Base-by-base conservation (phyloP, 148 eudicot species). In the Drosera capensis region DNA sequence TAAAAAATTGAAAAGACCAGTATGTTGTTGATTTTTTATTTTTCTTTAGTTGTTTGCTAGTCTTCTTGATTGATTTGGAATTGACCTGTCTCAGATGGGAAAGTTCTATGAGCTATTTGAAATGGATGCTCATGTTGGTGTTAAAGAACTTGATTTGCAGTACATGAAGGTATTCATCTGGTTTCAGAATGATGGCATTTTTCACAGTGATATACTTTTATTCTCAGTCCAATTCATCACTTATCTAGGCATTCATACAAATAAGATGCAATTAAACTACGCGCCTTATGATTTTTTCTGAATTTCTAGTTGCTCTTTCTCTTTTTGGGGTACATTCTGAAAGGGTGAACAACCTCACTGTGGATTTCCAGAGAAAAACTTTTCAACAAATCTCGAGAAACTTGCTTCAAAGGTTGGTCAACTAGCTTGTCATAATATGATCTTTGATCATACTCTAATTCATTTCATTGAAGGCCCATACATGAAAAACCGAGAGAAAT, bases 271-370 rank as follows among this genome's bases (percentile, higher is more conserved):
- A n/a, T n/a, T n/a, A n/a, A n/a, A n/a, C n/a, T n/a, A n/a, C n/a
- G n/a, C n/a, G n/a, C n/a, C n/a, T n/a, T n/a, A n/a, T n/a, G n/a
- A n/a, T 16, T 40, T 40, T 40, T 13, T 40, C 14, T 40, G 14
- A 14, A 11, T 19, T 14, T 41, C 1, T 41, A 17, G 11, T 41
- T 15, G 21, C 21, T 11, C 45, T 41, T n/a, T 23, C 37, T n/a
- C n/a, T 14, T 1, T 8, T 37, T 26, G 7, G 20, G 17, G 5
- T 30, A 17, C 20, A 39, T 20, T 46, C 47, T 13, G 34, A 46
- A 66, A 90, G 99, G 99, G 99, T 56, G 88, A 81, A 41, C 99
- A 90, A 58, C 99, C 99, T 52, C 99, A 90, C 55, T 85, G 99
- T 68, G 99, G 99, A 55, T 90, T 90, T 54, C 99, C 99, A 15